These are phyloP conservation scores for Cercospora sp. DNA, from an alignment of 2,329 filamentous ascomycete species.

Conservation along the genomic window DNA sequence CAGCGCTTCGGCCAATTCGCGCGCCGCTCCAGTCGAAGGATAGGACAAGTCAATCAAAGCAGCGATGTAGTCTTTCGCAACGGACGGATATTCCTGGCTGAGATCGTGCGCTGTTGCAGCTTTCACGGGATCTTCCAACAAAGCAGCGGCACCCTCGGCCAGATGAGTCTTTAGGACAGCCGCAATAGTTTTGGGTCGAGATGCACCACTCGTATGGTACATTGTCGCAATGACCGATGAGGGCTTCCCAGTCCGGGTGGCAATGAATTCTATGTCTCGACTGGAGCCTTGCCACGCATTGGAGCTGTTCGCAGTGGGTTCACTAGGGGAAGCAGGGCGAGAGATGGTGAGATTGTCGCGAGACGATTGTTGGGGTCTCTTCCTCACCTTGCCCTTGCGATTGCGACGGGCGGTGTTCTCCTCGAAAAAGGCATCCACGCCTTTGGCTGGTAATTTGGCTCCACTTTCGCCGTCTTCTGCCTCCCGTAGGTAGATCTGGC, in stretches of 20 bases:
- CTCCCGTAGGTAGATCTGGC: constrained; percentile 73
- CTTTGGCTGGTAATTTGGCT: constrained; percentile 58
- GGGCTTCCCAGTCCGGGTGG: constrained; percentile 52
- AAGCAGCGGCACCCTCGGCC: constrained; percentile 15
- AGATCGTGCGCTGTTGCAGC: constrained; percentile 55
- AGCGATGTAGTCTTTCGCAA: constrained; percentile 52
- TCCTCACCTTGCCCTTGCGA: constrained; percentile 50
- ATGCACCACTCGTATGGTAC: constrained; percentile 61
- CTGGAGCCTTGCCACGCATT: constrained; percentile 62
- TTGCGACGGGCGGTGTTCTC: constrained; percentile 51
- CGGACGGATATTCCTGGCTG: constrained; percentile 54
- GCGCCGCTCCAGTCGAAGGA: constrained; percentile 58
- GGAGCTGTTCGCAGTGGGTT: constrained; percentile 21
- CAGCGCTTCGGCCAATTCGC: constrained; percentile 61
- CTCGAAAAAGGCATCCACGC: constrained; percentile 78
- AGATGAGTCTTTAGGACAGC: constrained; percentile 51
- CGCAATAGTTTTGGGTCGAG: constrained; percentile 56
- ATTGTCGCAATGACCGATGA: constrained; percentile 54
- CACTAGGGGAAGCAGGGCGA: constrained; percentile 33
- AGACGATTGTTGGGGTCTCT: constrained; percentile 40
- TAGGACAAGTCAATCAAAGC: constrained; percentile 59
- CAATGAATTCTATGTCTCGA: constrained; percentile 63
- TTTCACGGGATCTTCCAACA: constrained; percentile 26
- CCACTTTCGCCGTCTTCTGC: constrained; percentile 54
- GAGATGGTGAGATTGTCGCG: constrained; percentile 31